phyloP scores from a whole-genome alignment of 2,329 filamentous ascomycete genomes.

The Diaporthe australafricana region DNA sequence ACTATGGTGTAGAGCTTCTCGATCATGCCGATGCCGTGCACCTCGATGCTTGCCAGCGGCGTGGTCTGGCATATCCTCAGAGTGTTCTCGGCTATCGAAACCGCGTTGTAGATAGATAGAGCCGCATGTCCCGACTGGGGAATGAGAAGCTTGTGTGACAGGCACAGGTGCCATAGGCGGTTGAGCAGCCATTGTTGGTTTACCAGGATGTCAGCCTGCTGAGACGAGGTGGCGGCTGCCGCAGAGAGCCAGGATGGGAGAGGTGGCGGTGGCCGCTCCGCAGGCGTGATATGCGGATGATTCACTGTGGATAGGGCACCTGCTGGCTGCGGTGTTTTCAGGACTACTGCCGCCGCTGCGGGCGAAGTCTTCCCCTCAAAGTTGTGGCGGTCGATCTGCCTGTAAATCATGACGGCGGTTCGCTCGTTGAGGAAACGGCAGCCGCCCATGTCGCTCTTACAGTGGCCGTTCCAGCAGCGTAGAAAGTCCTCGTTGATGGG shows the following conservation, averaged over 20 bases:
- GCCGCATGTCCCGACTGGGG: constrained; percentile 29
- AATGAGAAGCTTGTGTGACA: constrained; percentile 29
- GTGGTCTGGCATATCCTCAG: constrained; percentile 23
- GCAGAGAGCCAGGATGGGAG: constrained; percentile 13
- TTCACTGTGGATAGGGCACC: not conserved
- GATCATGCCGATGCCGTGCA: constrained; percentile 30
- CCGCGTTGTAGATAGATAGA: constrained; percentile 29
- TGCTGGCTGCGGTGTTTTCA: not conserved
- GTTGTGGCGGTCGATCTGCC: constrained; percentile 24
- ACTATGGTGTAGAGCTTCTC: constrained; percentile 32
- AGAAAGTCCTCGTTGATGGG: constrained; percentile 31
- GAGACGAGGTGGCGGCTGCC: constrained; percentile 15
- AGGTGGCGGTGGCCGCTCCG: constrained; percentile 1
- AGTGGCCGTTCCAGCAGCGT: constrained; percentile 32
- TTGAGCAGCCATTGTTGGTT: constrained; percentile 34
- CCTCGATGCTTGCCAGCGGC: constrained; percentile 31
- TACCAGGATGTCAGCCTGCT: constrained; percentile 31
- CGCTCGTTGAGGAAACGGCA: constrained; percentile 28
- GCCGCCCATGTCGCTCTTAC: constrained; percentile 25
- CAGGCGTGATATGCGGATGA: not conserved
- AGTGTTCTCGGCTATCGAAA: constrained; percentile 27
- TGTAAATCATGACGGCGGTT: constrained; percentile 24
- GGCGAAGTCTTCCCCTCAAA: not conserved
- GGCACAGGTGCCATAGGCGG: constrained; percentile 30
- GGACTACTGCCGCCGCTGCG: no score